phyloP scores from a whole-genome alignment of 768 basidiomycete genomes.

The Tylopilus sp. region DNA sequence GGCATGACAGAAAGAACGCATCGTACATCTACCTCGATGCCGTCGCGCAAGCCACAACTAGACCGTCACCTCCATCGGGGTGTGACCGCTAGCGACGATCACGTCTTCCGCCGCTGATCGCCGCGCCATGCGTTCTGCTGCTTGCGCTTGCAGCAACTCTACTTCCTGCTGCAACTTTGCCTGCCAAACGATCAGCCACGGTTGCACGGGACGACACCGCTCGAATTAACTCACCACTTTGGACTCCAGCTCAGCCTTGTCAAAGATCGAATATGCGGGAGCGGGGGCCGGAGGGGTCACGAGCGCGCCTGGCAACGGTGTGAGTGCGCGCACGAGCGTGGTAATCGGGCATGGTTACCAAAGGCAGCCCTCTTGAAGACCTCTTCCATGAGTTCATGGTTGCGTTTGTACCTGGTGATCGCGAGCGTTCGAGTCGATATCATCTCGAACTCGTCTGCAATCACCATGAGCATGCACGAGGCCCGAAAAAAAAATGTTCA shows the following conservation, averaged over 20 bases:
- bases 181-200: conserved; percentile 31
- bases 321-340: background rate
- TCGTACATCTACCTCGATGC: background rate
- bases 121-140: conserved; percentile 42
- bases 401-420: conserved; percentile 68
- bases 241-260: conserved; percentile 51
- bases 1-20: background rate
- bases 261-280: conserved; percentile 62
- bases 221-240: conserved; percentile 44
- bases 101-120: conserved; percentile 28
- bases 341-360: conserved; percentile 30
- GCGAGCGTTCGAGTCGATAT: conserved; percentile 74
- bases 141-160: conserved; percentile 47
- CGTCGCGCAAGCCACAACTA: background rate
- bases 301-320: conserved; percentile 39
- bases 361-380: conserved; percentile 75
- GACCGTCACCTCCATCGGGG: conserved; percentile 28
- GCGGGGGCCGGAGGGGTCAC: conserved; percentile 36
- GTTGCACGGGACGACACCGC: background rate
- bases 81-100: conserved; percentile 29
- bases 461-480: background rate
- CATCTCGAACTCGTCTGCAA: conserved; percentile 62
- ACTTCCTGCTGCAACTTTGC: conserved; percentile 58
- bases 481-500: conserved; percentile 12
- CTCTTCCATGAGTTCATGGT: conserved; percentile 83